Base-by-base conservation (phyloP, 441 rosid genomes). In the Erodium trifolium region DNA sequence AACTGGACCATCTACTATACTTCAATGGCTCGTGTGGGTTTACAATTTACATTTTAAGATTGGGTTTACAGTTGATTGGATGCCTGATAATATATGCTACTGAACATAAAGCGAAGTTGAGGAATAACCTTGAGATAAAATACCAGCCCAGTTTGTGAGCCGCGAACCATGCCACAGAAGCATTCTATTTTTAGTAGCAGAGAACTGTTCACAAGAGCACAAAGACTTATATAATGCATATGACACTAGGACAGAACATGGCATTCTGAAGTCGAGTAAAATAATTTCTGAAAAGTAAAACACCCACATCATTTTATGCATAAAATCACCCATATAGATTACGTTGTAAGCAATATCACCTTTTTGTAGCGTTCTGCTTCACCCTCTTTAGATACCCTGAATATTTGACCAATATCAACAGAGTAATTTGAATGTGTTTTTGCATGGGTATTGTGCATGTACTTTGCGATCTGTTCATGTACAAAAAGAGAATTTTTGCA, bases 111-210 rank as follows among this genome's bases (percentile, higher is more conserved):
- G 45, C 45, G 17, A 14, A 29, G 57, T 18, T 63, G 37, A 67
- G 1, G 43, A 66, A 27, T 37, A 65, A 93, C 98, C 97, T 93
- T 90, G 98, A 65, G 97, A 93, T 74, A 93, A 84, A 79, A 93
- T 89, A 75, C 98, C 97, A 29, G 84, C 80, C 98, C 97, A 93
- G 81, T 91, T 91, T 70, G 96, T 76, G 78, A 93, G 98, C 71
- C 88, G 89, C 68, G 97, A 91, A 70, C 97, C 98, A 76, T 93
- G 97, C 98, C 96, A 93, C 57, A 93, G 79, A 74, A 93, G 84
- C 98, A 86, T 87, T 77, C 88, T 85, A 73, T 91, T 93, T 70
- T 81, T 75, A 12, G 77, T 77, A 60, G 68, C 67, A 37, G 89
- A 83, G 73, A 85, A 91, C 97, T 93, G 84, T 66, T 67, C 70